These are phyloP conservation scores for Termitomyces sp. DNA, from an alignment of 768 basidiomycete species.

Conservation along the genomic window DNA sequence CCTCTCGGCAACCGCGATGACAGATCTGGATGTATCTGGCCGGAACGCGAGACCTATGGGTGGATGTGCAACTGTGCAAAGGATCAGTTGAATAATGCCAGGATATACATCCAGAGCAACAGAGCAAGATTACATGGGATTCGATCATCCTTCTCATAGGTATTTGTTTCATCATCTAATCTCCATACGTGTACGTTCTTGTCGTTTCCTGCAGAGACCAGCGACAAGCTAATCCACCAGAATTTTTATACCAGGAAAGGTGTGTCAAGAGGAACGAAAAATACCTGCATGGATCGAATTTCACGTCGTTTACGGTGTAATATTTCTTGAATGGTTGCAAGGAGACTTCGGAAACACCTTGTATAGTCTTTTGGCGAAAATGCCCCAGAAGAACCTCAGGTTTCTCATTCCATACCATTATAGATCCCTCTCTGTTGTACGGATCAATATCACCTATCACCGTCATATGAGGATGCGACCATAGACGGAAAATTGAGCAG, in stretches of 20 bases:
- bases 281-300: slow-evolving; percentile 46
- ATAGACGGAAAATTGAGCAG: neutral
- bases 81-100: neutral
- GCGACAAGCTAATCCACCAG: slow-evolving; percentile 25
- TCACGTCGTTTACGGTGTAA: slow-evolving; percentile 51
- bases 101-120: neutral
- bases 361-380: slow-evolving; percentile 3
- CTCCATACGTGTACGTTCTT: slow-evolving; percentile 36
- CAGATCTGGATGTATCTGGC: slow-evolving; percentile 26
- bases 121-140: neutral
- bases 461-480: neutral
- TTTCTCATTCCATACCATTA: slow-evolving; percentile 33
- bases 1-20: slow-evolving; percentile 39
- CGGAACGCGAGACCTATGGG: slow-evolving; percentile 43
- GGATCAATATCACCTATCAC: slow-evolving; percentile 27
- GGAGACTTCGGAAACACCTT: neutral
- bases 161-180: slow-evolving; percentile 16
- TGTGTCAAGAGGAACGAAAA: neutral
- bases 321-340: slow-evolving; percentile 32
- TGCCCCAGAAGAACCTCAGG: slow-evolving; percentile 17
- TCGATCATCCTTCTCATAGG: neutral
- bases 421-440: slow-evolving; percentile 42
- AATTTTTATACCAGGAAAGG: neutral
- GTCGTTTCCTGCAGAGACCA: slow-evolving; percentile 47
- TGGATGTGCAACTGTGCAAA: slow-evolving; percentile 16